These are phyloP conservation scores for Exophiala calicioides DNA, from an alignment of 2,329 filamentous ascomycete genomes.

Conservation along the genomic window DNA sequence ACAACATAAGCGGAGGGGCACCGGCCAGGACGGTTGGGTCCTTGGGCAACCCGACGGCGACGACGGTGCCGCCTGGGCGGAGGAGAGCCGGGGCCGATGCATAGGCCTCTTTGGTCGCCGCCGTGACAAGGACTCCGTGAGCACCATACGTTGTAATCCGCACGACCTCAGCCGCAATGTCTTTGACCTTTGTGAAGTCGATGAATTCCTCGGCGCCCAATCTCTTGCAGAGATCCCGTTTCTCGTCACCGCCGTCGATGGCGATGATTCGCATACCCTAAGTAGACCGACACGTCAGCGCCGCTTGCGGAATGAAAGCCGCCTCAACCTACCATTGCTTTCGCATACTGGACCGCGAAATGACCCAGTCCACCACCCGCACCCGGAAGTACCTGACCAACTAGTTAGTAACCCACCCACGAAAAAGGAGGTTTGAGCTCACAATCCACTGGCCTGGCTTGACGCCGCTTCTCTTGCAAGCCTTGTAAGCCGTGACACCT, in stretches of 20 bases:
- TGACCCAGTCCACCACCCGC: constrained; percentile 37
- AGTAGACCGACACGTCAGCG: too few species aligned
- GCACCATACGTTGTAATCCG: constrained; percentile 41
- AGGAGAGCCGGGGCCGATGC: constrained; percentile 36
- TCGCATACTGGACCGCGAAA: constrained; percentile 38
- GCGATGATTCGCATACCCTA: constrained; percentile 43
- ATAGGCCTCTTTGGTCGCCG: constrained; percentile 41
- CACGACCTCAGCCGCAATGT: constrained; percentile 39
- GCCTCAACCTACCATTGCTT: constrained; percentile 31
- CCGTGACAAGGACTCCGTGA: constrained; percentile 41
- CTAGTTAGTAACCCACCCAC: not conserved
- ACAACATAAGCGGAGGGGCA: constrained; percentile 41
- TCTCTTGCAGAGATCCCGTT: constrained; percentile 40
- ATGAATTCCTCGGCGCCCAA: constrained; percentile 42
- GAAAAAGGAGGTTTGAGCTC: constrained; percentile 6
- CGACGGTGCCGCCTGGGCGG: constrained; percentile 40
- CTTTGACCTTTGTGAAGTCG: constrained; percentile 38
- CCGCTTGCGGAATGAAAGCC: too few species aligned
- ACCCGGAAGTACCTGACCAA: constrained; percentile 28
- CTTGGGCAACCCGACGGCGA: constrained; percentile 40
- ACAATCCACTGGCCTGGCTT: constrained; percentile 36
- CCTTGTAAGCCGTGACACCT: constrained; percentile 39
- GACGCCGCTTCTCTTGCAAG: constrained; percentile 44
- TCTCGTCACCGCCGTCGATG: constrained; percentile 41
- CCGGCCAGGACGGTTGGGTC: constrained; percentile 39